A percentile compares a stretch with the other conserved stretches of the same genome.
Evolutionary conservation across 257 asterid species (phyloP).

Genomic region (Verbena officinalis): DNA sequence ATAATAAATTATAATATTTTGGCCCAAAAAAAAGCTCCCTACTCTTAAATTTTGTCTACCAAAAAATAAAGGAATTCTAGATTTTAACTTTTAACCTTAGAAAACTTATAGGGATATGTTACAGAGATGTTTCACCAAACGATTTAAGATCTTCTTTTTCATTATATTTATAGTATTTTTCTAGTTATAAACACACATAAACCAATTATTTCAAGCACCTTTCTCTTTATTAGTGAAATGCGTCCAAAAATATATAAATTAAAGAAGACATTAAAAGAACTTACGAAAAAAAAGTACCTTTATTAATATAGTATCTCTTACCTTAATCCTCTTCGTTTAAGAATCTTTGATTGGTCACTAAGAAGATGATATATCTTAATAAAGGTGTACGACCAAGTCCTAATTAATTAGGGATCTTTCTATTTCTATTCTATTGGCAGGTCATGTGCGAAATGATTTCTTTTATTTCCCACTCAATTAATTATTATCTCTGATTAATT

Average conservation of each 20-base stretch:
- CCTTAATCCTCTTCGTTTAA: constrained; percentile 1
- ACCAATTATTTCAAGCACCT: not conserved
- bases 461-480: constrained; percentile 13
- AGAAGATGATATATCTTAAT: not conserved
- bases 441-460: constrained; percentile 27
- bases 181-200: no score
- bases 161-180: no score
- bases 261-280: not conserved
- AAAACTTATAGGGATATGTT: no score
- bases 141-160: no score
- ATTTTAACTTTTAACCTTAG: no score
- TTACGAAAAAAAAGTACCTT: not conserved
- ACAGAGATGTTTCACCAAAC: not conserved
- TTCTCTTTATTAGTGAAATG: not conserved
- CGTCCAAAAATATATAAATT: not conserved
- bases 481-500: not conserved
- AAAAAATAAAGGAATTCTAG: no score
- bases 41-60: no score
- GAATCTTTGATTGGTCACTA: constrained; percentile 25
- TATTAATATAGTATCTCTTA: not conserved
- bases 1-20: no score
- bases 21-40: no score
- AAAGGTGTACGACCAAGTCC: no score
- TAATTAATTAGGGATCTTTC: constrained; percentile 26
- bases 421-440: constrained; percentile 7